A percentile compares a stretch with the other conserved stretches of the same genome.
These are phyloP conservation scores for Bullera alba DNA, from an alignment of 768 basidiomycete species.

Conservation along the genomic window DNA sequence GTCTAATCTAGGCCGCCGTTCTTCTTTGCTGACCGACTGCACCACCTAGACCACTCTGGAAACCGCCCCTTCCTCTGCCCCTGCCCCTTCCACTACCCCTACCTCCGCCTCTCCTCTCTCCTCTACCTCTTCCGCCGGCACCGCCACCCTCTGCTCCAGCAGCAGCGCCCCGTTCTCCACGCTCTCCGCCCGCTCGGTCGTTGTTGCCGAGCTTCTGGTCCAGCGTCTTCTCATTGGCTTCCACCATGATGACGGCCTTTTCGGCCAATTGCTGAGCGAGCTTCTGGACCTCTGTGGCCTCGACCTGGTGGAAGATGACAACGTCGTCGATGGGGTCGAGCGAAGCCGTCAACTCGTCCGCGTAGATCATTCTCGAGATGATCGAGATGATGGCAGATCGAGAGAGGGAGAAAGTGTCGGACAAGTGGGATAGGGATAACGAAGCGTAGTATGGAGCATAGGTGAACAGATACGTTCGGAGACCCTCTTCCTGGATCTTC, in stretches of 20 bases:
- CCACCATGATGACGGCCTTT: slow-evolving; percentile 73
- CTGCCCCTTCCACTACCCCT: slow-evolving; percentile 24
- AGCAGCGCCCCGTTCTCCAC: slow-evolving; percentile 61
- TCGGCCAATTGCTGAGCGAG: slow-evolving; percentile 84
- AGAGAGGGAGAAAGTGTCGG: slow-evolving; percentile 78
- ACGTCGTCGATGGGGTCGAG: slow-evolving; percentile 85
- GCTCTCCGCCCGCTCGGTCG: slow-evolving; percentile 55
- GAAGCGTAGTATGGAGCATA: slow-evolving; percentile 89
- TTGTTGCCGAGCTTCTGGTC: slow-evolving; percentile 71
- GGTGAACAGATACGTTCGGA: slow-evolving; percentile 96
- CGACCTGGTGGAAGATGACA: slow-evolving; percentile 86
- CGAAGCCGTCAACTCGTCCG: slow-evolving; percentile 80
- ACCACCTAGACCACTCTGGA: slow-evolving; percentile 35
- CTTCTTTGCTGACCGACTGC: too few relatives aligned
- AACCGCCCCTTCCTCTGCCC: slow-evolving; percentile 39
- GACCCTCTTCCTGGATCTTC: slow-evolving; percentile 95
- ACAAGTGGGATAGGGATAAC: slow-evolving; percentile 77
- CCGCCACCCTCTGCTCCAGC: slow-evolving; percentile 4
- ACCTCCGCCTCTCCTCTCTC: slow-evolving; percentile 55
- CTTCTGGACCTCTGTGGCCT: slow-evolving; percentile 79
- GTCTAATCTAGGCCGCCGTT: too few relatives aligned
- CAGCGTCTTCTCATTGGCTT: slow-evolving; percentile 83
- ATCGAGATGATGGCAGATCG: slow-evolving; percentile 76
- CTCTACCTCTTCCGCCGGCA: slow-evolving; percentile 11
- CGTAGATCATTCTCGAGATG: slow-evolving; percentile 98